Percentiles rank a stretch among this genome's conserved stretches.
These are phyloP conservation scores for Theileria annulata DNA, from an alignment of 169 alveolate species.

Conservation along the genomic window DNA sequence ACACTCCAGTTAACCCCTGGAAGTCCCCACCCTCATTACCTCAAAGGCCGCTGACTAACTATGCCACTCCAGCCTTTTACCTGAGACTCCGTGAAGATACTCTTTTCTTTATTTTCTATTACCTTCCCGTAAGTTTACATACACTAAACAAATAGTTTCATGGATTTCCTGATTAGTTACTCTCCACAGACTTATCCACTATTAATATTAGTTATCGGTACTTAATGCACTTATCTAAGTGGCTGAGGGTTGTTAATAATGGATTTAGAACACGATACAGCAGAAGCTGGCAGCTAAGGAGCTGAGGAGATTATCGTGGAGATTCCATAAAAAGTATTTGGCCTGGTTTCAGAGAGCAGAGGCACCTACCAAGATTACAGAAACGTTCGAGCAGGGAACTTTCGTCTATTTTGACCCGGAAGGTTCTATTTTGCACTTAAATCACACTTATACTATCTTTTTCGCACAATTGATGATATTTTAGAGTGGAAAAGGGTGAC, in stretches of 20 bases:
- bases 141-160: no score
- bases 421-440: constrained; percentile 16
- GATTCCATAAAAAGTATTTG: constrained; percentile 62
- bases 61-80: constrained; percentile 37
- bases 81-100: constrained; percentile 66
- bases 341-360: constrained; percentile 69
- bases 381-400: constrained; percentile 29
- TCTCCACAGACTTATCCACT: background rate
- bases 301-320: constrained; percentile 64
- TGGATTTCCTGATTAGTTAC: background rate
- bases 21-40: constrained; percentile 19
- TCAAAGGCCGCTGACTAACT: constrained; percentile 26
- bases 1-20: constrained; percentile 22
- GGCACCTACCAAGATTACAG: constrained; percentile 43
- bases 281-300: constrained; percentile 71
- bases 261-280: constrained; percentile 55
- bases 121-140: constrained; percentile 60
- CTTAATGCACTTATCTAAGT: background rate
- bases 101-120: constrained; percentile 69
- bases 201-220: no score
- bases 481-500: constrained; percentile 38
- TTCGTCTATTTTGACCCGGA: constrained; percentile 32
- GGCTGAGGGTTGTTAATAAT: background rate
- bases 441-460: background rate
- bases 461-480: background rate